Percentiles rank a stretch among this genome's conserved stretches.
These are phyloP conservation scores for Acorus gramineus DNA, from an alignment of 106 monocot species.

Conservation along the genomic window DNA sequence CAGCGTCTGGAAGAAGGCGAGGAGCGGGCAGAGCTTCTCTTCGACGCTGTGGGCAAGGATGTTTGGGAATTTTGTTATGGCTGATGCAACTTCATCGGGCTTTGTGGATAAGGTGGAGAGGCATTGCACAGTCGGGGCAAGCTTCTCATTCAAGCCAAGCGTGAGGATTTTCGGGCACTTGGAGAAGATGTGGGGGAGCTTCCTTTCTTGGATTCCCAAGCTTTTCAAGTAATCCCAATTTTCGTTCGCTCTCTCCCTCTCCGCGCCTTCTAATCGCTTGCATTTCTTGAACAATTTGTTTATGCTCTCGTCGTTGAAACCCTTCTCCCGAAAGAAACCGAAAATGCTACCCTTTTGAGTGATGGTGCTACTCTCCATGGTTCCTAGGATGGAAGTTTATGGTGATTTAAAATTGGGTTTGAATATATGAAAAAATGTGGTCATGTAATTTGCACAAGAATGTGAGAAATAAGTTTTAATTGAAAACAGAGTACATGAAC, in stretches of 20 bases:
- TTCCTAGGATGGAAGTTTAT: not conserved
- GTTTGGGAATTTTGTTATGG: constrained; percentile 72
- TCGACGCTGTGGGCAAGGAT: constrained; percentile 76
- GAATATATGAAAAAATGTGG: too few species aligned
- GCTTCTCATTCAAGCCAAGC: constrained; percentile 41
- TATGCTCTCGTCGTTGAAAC: constrained; percentile 39
- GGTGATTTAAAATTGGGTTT: too few species aligned
- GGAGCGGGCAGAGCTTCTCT: constrained; percentile 84
- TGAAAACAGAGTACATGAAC: too few species aligned
- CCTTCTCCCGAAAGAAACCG: constrained; percentile 57
- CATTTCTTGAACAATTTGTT: constrained; percentile 37
- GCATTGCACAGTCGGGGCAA: constrained; percentile 66
- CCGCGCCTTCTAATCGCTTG: constrained; percentile 29
- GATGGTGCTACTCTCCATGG: constrained; percentile 19
- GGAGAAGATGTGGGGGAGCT: constrained; percentile 54
- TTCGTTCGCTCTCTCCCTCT: constrained; percentile 20
- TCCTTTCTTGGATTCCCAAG: constrained; percentile 70
- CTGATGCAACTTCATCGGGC: constrained; percentile 44
- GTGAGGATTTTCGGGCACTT: constrained; percentile 84
- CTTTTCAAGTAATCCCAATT: constrained; percentile 66
- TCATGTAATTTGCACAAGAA: too few species aligned
- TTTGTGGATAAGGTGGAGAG: constrained; percentile 53
- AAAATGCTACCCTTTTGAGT: constrained; percentile 14
- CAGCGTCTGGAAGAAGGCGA: constrained; percentile 75
- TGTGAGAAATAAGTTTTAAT: too few species aligned